These are phyloP conservation scores for Pistacia atlantica DNA, from an alignment of 345 rosid species.

Conservation along the genomic window DNA sequence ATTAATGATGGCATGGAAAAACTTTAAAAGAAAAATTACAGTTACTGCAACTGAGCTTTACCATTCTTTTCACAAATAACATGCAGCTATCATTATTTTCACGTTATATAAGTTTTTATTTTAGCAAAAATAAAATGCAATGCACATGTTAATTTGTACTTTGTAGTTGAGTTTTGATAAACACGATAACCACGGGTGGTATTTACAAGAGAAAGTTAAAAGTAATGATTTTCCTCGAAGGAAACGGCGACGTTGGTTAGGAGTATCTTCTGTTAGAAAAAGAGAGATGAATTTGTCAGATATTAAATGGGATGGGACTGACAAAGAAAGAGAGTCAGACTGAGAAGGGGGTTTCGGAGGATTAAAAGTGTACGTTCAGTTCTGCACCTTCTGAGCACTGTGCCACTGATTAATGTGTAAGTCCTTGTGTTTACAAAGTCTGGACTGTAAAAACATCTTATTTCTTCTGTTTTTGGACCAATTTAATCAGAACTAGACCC, in stretches of 20 bases:
- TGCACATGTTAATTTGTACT: too few species aligned
- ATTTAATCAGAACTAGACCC: conserved; percentile 15
- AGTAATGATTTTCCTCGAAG: too few species aligned
- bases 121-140: too few species aligned
- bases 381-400: conserved; percentile 8
- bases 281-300: conserved; percentile 3
- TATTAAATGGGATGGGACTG: not conserved
- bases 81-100: not conserved
- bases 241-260: not conserved
- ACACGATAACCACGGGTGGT: too few species aligned
- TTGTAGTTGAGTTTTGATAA: too few species aligned
- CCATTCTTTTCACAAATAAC: not conserved
- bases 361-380: conserved; percentile 9
- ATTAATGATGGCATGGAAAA: not conserved
- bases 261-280: not conserved
- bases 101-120: too few species aligned
- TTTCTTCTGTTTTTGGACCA: conserved; percentile 6
- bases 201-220: too few species aligned
- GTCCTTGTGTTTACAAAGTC: not conserved
- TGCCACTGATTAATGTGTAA: conserved; percentile 23
- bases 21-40: not conserved
- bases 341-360: not conserved
- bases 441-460: not conserved
- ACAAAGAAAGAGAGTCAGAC: not conserved
- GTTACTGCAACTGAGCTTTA: not conserved